phyloP scores from a whole-genome alignment of 441 rosid species.

The Eutrema salsugineum region DNA sequence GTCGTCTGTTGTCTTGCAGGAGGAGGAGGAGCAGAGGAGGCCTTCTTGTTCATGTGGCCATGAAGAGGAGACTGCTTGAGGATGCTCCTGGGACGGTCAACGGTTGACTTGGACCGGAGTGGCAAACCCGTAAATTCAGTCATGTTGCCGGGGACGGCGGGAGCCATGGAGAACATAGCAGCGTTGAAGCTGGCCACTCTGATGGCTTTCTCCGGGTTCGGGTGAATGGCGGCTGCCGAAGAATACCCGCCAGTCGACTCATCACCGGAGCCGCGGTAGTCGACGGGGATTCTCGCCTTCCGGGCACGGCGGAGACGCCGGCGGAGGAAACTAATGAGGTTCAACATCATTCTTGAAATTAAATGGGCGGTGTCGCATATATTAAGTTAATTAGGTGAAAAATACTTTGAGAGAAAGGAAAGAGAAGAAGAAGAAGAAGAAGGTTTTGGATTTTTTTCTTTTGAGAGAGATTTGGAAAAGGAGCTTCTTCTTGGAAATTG shows the following conservation, averaged over 20 bases:
- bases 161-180: slow-evolving; percentile 91
- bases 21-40: no score
- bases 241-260: neutral
- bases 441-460: no score
- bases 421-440: no score
- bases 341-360: no score
- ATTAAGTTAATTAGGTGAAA: no score
- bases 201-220: slow-evolving; percentile 40
- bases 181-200: slow-evolving; percentile 85
- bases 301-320: slow-evolving; percentile 59
- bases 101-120: slow-evolving; percentile 45
- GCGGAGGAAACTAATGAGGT: slow-evolving; percentile 57
- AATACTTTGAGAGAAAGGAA: no score
- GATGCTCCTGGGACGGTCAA: slow-evolving; percentile 77
- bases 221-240: slow-evolving; percentile 38
- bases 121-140: slow-evolving; percentile 13
- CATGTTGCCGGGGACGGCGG: slow-evolving; percentile 55
- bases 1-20: slow-evolving; percentile 48
- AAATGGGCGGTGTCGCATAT: no score
- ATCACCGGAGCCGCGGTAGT: neutral
- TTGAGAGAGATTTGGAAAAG: no score
- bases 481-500: no score
- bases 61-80: slow-evolving; percentile 63
- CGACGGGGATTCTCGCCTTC: slow-evolving; percentile 41
- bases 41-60: no score